These are phyloP conservation scores for Suhomyces ambrosiae DNA, from an alignment of 1,139 yeast genomes.

Conservation along the genomic window DNA sequence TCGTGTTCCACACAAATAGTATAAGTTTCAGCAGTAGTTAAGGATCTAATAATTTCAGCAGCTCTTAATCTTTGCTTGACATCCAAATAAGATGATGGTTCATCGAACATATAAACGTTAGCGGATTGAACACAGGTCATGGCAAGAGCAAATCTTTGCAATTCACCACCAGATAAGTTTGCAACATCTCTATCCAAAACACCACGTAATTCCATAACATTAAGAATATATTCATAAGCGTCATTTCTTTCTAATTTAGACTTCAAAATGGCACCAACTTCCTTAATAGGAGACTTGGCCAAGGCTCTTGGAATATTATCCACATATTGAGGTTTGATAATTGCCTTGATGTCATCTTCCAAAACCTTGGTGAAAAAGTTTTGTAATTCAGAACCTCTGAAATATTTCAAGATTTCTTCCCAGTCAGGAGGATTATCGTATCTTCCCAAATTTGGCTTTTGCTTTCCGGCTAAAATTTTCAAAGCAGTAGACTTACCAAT, in stretches of 20 bases:
- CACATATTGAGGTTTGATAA: conserved; percentile 96
- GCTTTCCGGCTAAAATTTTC: conserved; percentile 96
- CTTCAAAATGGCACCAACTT: conserved; percentile 82
- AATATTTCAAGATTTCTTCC: conserved; percentile 87
- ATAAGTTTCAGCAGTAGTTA: conserved; percentile 71
- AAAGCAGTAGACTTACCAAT: conserved; percentile 98
- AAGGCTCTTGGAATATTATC: conserved; percentile 96
- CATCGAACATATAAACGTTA: conserved; percentile 98
- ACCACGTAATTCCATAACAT: conserved; percentile 69
- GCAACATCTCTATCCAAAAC: conserved; percentile 83
- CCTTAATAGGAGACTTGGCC: conserved; percentile 79
- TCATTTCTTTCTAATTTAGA: conserved; percentile 69
- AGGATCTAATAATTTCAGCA: conserved; percentile 87
- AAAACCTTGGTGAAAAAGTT: conserved; percentile 91
- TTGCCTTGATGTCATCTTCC: conserved; percentile 91
- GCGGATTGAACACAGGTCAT: conserved; percentile 95
- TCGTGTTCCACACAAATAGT: conserved; percentile 98
- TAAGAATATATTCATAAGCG: conserved; percentile 62
- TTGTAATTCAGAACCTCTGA: conserved; percentile 96
- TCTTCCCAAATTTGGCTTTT: conserved; percentile 93
- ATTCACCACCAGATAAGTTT: conserved; percentile 95
- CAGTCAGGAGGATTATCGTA: conserved; percentile 97
- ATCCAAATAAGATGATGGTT: conserved; percentile 96
- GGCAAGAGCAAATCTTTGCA: conserved; percentile 97
- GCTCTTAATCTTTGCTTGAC: conserved; percentile 98